A percentile compares a stretch with the other conserved stretches of the same genome.
Conservation (phyloP, 805 yeast genomes). For the Pichia cabralensis region DNA sequence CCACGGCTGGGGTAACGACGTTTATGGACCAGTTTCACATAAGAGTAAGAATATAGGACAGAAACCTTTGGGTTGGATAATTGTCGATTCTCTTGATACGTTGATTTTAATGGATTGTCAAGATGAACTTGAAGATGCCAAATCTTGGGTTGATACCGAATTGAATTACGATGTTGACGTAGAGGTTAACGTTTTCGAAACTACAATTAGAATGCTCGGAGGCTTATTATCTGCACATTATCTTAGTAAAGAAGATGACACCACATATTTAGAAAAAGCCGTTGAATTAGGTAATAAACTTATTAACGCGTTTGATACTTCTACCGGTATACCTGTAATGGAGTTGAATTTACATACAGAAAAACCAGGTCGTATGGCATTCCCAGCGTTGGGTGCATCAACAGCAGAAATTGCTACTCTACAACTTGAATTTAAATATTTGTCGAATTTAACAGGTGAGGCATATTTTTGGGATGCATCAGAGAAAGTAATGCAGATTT, state of each 20-base stretch:
- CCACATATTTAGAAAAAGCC: slow-evolving; percentile 64
- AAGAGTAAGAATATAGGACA: slow-evolving; percentile 67
- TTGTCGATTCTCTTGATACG: slow-evolving; percentile 82
- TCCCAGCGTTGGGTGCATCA: slow-evolving; percentile 68
- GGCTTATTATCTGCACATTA: slow-evolving; percentile 81
- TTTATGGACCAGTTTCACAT: slow-evolving; percentile 58
- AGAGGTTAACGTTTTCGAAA: slow-evolving; percentile 77
- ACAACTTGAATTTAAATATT: slow-evolving; percentile 79
- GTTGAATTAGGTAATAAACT: slow-evolving; percentile 67
- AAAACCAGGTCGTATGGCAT: slow-evolving; percentile 42
- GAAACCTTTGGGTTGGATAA: slow-evolving; percentile 83
- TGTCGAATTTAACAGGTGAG: slow-evolving; percentile 75
- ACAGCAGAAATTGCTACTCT: slow-evolving; percentile 86
- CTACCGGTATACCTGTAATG: slow-evolving; percentile 67
- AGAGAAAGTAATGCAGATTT: slow-evolving; percentile 60
- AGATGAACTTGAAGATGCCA: slow-evolving; percentile 54
- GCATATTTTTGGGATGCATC: slow-evolving; percentile 65
- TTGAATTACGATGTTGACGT: slow-evolving; percentile 64
- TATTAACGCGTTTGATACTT: slow-evolving; percentile 55
- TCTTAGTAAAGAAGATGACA: slow-evolving; percentile 45
- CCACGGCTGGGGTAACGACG: slow-evolving; percentile 80
- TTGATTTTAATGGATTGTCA: slow-evolving; percentile 64
- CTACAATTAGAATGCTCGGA: slow-evolving; percentile 92
- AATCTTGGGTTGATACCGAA: slow-evolving; percentile 64
- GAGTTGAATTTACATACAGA: slow-evolving; percentile 65